phyloP scores from a whole-genome alignment of 768 basidiomycete species.

The Xanthoconium stramineum region DNA sequence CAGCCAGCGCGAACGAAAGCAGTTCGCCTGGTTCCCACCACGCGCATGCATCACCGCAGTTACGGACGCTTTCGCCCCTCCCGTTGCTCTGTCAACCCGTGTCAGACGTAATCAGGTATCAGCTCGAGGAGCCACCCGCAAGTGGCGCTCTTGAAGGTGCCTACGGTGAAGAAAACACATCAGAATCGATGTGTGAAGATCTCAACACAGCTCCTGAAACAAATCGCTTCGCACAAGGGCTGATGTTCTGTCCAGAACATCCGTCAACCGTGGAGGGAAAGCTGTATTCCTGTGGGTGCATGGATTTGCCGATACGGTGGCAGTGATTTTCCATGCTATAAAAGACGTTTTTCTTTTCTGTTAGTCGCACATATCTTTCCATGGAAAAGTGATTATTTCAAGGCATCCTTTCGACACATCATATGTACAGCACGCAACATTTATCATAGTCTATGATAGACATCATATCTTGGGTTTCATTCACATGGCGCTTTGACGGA shows the following conservation, averaged over 20 bases:
- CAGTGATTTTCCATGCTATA: constrained; percentile 9
- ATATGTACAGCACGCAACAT: constrained; percentile 25
- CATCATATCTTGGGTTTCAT: constrained; percentile 15
- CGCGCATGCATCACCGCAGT: neutral
- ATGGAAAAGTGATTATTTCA: constrained; percentile 16
- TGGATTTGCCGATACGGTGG: constrained; percentile 23
- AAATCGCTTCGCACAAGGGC: constrained; percentile 19
- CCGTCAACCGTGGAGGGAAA: constrained; percentile 15
- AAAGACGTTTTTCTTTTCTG: neutral
- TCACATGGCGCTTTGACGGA: neutral
- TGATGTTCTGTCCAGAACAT: constrained; percentile 14
- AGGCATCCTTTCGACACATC: constrained; percentile 21
- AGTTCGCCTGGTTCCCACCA: neutral
- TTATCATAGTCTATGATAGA: constrained; percentile 18
- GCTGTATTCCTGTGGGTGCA: constrained; percentile 18
- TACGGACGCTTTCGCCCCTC: constrained; percentile 25
- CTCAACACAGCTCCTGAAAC: constrained; percentile 4
- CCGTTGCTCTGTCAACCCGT: constrained; percentile 34
- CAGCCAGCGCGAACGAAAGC: constrained; percentile 20
- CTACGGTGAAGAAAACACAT: constrained; percentile 11
- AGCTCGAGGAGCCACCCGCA: constrained; percentile 16
- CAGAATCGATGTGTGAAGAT: constrained; percentile 21
- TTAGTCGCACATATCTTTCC: neutral
- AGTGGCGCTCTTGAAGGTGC: constrained; percentile 1
- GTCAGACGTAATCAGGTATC: constrained; percentile 31